These are phyloP conservation scores for Plasmodium fragile DNA, from an alignment of 169 alveolate genomes.

Conservation along the genomic window DNA sequence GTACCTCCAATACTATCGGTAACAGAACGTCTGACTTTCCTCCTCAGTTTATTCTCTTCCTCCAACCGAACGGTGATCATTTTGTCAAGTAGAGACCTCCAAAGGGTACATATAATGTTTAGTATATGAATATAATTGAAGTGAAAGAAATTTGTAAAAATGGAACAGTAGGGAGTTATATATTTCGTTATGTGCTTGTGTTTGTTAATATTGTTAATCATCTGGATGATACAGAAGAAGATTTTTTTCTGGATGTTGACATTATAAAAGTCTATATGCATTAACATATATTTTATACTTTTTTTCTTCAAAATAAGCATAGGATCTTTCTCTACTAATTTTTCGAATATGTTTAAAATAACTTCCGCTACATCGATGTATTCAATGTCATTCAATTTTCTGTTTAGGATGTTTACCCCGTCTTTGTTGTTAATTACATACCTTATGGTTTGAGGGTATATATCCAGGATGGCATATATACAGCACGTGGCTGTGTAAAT, in stretches of 20 bases:
- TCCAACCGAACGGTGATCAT: slow-evolving; percentile 57
- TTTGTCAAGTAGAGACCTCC: slow-evolving; percentile 76
- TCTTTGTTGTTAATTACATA: slow-evolving; percentile 58
- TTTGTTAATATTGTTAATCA: slow-evolving; percentile 73
- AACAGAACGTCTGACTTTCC: neutral
- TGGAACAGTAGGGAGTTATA: slow-evolving; percentile 69
- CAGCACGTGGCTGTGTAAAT: slow-evolving; percentile 77
- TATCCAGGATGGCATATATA: slow-evolving; percentile 57
- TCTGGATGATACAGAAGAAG: slow-evolving; percentile 75
- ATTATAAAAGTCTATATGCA: slow-evolving; percentile 76
- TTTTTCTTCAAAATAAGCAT: slow-evolving; percentile 73
- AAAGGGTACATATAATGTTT: slow-evolving; percentile 74
- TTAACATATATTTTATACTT: slow-evolving; percentile 75
- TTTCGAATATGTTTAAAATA: slow-evolving; percentile 71
- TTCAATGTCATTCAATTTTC: slow-evolving; percentile 73
- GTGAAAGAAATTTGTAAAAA: slow-evolving; percentile 61
- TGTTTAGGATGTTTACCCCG: slow-evolving; percentile 56
- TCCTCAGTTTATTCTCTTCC: slow-evolving; percentile 39
- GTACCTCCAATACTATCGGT: neutral
- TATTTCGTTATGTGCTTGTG: slow-evolving; percentile 67
- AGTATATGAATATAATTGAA: slow-evolving; percentile 71
- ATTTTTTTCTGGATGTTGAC: slow-evolving; percentile 75
- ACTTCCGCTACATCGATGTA: slow-evolving; percentile 77
- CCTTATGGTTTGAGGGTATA: slow-evolving; percentile 52
- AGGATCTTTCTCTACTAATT: slow-evolving; percentile 75